Base-by-base conservation (phyloP, 1,139 yeast species). In the Hyphopichia buzzinii region DNA sequence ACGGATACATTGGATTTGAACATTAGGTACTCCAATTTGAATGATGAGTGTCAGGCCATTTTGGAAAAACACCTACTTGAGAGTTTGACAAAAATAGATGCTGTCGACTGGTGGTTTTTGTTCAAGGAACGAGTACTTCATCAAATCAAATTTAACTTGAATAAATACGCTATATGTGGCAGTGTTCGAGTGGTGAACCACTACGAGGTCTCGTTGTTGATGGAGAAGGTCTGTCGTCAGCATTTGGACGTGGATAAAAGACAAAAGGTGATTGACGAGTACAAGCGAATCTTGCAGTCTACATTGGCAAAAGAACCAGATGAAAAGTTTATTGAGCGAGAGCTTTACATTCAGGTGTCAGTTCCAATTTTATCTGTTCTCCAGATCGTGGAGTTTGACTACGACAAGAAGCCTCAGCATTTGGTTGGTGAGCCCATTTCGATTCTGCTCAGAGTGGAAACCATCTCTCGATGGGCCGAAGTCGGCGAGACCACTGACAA, bases 371-470 rank as follows among this genome's bases (percentile, higher is more conserved):
- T 78, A 17, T 70, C 75, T 40, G 64, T 71, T 27, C 62, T 80
- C 16, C 84, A 79, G 39, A 55, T 67, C 3, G 70, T 75, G 8
- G 77, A 74, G 43, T 67, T 74, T 38, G 51, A 63, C 1, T 70
- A 64, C 39, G 64, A 65, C 2, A 58, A 56, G 31, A 55, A 59
- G 17, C 42, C 61, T 3, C 75, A 71, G 34, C 81, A 71, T 43
- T 55, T 72, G 8, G 81, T 85, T 2, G 94, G 95, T 2, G 81
- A 78, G 34, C 79, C 86, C 0, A 74, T 86, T 16, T 47, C 57
- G 0, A 66, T 72, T 3, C 56, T 51, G 3, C 55, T 86, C 16
- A 49, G 41, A 0, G 59, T 83, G 5, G 55, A 63, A n/a, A 71
- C 85, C 0, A 49, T 62, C 3, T 61, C 67, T 2, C 63, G 55